Evolutionary conservation across 176 grass and related monocot genomes (phyloP), one percentile per base, ranked within the genome.

Genomic region (Saccharum officinarum): DNA sequence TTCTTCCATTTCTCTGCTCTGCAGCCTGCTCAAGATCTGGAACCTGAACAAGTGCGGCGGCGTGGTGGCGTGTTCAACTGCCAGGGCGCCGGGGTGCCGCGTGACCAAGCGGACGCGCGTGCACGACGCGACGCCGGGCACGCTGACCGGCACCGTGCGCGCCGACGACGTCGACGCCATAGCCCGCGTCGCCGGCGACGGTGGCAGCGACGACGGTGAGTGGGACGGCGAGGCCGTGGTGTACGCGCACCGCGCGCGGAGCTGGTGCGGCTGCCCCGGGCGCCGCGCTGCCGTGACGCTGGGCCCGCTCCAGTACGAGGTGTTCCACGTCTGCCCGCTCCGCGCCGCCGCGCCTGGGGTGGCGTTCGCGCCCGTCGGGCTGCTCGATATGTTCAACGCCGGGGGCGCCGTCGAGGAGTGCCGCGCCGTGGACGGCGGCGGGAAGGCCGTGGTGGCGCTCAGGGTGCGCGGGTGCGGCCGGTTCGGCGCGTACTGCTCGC

Each of bases 1-100:
- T 62, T 12, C n/a, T 26, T 26, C 7, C 2, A 2, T 61, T 26
- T 37, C 13, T 5, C 8, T 40, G 45, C 12, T 46, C 16, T 55
- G 18, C 82, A 97, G 84, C 64, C 38, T 97, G 86, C 92, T 97
- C 69, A 97, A 94, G 90, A 89, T 94, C n/a, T 97, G 95, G 95
- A 97, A 94, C 79, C 0, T 86, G 73, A 94, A 94, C 88, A 87
- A 71, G 47, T 92, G 86, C 75, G 69, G 86, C 7, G 95, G 90
- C 23, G 92, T 97, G 52, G 90, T 97, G 37, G 95, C 0, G 88
- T 89, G 68, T 97, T 97, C 88, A 97, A 97, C 71, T 97, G 95
- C 81, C 95, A 97, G 89, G 95, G 95, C 44, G 90, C 92, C 11
- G 95, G 92, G 95, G 92, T 97, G 92, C 84, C 88, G 84, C 17